A percentile compares a stretch with the other conserved stretches of the same genome.
These are phyloP conservation scores for Coemansia sp. DNA, from an alignment of 192 early-diverging fungal species.

Conservation along the genomic window DNA sequence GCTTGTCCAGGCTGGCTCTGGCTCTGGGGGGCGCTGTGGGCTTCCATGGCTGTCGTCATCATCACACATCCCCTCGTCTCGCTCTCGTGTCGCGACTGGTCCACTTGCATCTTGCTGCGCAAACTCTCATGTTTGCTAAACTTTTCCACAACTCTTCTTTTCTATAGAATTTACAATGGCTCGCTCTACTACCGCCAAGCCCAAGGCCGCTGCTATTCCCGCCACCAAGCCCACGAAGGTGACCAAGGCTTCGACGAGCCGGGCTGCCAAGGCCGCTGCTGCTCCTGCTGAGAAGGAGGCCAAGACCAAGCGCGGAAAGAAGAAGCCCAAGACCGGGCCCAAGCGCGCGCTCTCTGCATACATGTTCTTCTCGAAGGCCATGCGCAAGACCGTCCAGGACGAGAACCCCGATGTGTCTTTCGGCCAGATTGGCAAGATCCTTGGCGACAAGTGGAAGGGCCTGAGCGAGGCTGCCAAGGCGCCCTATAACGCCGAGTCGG, in stretches of 20 bases:
- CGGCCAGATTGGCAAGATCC: constrained; percentile 67
- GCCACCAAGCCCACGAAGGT: constrained; percentile 12
- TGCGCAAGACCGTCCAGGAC: constrained; percentile 71
- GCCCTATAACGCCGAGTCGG: constrained; percentile 54
- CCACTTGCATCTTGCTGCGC: constrained; percentile 4
- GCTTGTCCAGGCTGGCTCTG: no score
- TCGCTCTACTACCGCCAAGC: constrained; percentile 19
- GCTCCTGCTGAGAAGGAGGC: constrained; percentile 3
- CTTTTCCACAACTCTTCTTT: not conserved
- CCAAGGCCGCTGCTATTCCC: constrained; percentile 19
- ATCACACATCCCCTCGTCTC: not conserved
- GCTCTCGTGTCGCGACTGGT: not conserved
- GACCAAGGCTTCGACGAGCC: constrained; percentile 5
- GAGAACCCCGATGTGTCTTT: constrained; percentile 76
- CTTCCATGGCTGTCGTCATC: not conserved
- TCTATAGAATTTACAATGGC: constrained; percentile 29
- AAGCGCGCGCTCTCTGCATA: constrained; percentile 91
- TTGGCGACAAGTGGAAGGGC: constrained; percentile 70
- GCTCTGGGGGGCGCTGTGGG: not conserved
- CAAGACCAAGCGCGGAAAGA: constrained; percentile 59
- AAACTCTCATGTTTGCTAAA: not conserved
- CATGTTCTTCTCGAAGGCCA: constrained; percentile 87
- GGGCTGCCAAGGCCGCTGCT: constrained; percentile 8
- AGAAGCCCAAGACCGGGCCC: constrained; percentile 89
- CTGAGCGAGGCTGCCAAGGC: constrained; percentile 56